Base-by-base conservation (phyloP, 495 filamentous ascomycete genomes). In the Neurospora sp. region DNA sequence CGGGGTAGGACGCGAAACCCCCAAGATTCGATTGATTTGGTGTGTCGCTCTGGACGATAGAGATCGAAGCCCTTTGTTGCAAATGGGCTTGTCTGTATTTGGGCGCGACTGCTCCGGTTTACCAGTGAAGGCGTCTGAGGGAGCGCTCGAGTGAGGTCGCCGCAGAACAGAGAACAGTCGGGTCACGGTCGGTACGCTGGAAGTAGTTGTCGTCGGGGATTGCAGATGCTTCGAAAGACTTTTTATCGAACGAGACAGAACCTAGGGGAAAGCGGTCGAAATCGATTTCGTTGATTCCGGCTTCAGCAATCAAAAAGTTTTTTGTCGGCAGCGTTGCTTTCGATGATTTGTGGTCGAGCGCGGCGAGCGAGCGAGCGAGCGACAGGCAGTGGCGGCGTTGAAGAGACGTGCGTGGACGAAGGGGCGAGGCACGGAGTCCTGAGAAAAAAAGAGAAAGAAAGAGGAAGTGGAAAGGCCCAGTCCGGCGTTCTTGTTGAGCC, bases 51-150 rank as follows among this genome's bases (percentile, higher is more conserved):
- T 14, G 20, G 12, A 37, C 37, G 16, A 68, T 17, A 37, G 37
- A 44, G 20, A n/a, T 72, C 8, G 9, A 27, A 16, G n/a, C 40
- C 35, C 35, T 70, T 61, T 35, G 37, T 40, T 44, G 22, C 44
- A 61, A 40, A 35, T 35, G 20, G 27, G 42, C 31, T 14, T 20
- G 39, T 68, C n/a, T 71, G 45, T 10, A 39, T 31, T 37, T 42
- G 68, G n/a, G 16, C 40, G 72, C 45, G 71, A 53, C 77, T 74
- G 72, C 71, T 78, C 79, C 75, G 73, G 42, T 61, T 69, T 69
- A 81, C 79, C 78, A 81, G 78, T 76, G 27, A 81, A 81, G 80
- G 80, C 74, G 77, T 79, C 78, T 71, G 77, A 78, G 73, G 70
- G 61, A 31, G 61, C 35, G 22, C 53, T 65, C 59, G 41, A 41